phyloP scores from a whole-genome alignment of 2,329 filamentous ascomycete genomes.

The Ophiocordyceps unilateralis region DNA sequence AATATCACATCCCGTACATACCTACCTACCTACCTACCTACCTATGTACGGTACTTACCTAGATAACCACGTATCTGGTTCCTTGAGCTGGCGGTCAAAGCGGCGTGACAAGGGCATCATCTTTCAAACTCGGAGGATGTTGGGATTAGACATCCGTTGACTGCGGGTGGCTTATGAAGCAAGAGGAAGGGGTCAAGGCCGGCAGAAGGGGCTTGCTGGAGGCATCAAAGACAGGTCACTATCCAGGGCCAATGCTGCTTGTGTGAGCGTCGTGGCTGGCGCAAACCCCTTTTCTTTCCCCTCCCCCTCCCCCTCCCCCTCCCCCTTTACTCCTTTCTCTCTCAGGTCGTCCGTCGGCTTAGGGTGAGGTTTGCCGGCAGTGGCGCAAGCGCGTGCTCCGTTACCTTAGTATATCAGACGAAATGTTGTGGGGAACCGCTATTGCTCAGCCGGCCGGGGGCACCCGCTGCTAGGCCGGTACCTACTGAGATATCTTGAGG shows the following conservation, averaged over 20 bases:
- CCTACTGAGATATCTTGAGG: background rate
- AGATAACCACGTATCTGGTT: too few relatives aligned
- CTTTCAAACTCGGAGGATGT: background rate
- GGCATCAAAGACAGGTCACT: too few relatives aligned
- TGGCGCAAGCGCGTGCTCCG: background rate
- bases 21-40: too few relatives aligned
- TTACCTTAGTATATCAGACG: background rate
- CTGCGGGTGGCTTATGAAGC: too few relatives aligned
- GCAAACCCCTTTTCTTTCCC: background rate
- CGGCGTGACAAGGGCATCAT: background rate
- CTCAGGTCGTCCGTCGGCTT: background rate
- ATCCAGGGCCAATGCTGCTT: too few relatives aligned
- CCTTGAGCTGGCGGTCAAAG: background rate
- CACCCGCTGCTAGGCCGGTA: background rate
- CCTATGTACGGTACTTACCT: too few relatives aligned
- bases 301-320: too few relatives aligned
- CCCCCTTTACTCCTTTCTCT: background rate
- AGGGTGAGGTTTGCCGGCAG: background rate
- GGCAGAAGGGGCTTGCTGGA: too few relatives aligned
- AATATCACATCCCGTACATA: too few relatives aligned
- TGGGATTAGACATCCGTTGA: too few relatives aligned
- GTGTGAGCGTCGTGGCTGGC: background rate
- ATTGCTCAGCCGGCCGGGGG: background rate
- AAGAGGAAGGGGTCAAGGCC: too few relatives aligned
- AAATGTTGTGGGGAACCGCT: background rate